These are phyloP conservation scores for Phialemoniopsis sp. DNA, from an alignment of 2,329 filamentous ascomycete species.

Conservation along the genomic window DNA sequence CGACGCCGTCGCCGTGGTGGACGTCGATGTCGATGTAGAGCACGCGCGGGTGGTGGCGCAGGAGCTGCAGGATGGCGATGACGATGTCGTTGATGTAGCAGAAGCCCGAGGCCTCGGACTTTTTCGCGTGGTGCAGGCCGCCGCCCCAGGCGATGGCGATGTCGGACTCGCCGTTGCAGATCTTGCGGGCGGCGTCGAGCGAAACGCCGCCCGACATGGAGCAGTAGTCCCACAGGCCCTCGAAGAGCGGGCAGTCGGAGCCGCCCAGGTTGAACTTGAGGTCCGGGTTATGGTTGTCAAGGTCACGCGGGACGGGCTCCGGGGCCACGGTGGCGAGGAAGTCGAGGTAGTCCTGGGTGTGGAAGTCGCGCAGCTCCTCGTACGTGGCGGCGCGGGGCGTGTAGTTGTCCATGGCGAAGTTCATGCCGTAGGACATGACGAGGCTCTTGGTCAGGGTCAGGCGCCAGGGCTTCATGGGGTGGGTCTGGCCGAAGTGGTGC, in stretches of 20 bases:
- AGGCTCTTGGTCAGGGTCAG: conserved; percentile 92
- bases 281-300: conserved; percentile 59
- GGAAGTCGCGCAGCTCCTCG: conserved; percentile 83
- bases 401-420: conserved; percentile 95
- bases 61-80: conserved; percentile 81
- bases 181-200: conserved; percentile 84
- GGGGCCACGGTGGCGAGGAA: conserved; percentile 74
- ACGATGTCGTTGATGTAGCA: conserved; percentile 99
- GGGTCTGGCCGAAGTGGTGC: conserved; percentile 93
- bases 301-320: conserved; percentile 57
- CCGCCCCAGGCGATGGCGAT: conserved; percentile 98
- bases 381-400: conserved; percentile 78
- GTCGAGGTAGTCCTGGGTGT: conserved; percentile 84
- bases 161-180: conserved; percentile 81
- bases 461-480: conserved; percentile 99
- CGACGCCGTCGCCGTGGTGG: conserved; percentile 81
- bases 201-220: conserved; percentile 89
- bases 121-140: conserved; percentile 94
- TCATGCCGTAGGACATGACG: conserved; percentile 91
- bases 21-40: conserved; percentile 93
- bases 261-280: conserved; percentile 81
- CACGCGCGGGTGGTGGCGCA: conserved; percentile 78
- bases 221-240: conserved; percentile 92
- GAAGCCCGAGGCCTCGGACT: conserved; percentile 88
- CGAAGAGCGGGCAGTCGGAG: conserved; percentile 94